Evolutionary conservation across 768 basidiomycete species (phyloP).

Genomic region (Leccinum subgranulosum): DNA sequence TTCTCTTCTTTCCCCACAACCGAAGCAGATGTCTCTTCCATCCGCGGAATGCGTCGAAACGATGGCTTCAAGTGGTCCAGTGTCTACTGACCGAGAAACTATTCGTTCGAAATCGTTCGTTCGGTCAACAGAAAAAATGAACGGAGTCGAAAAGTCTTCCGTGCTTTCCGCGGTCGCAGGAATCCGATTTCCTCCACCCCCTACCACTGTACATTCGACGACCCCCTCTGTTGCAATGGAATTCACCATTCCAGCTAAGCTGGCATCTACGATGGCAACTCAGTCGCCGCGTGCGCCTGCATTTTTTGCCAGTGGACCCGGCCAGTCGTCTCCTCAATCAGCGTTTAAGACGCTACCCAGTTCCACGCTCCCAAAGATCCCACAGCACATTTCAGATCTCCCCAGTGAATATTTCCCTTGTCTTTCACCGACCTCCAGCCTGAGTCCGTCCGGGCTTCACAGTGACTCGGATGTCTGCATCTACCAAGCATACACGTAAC

Average conservation of each 20-base stretch:
- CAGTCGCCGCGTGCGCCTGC: constrained; percentile 16
- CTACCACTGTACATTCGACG: constrained; percentile 6
- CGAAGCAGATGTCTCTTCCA: constrained; percentile 25
- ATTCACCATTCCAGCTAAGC: constrained; percentile 29
- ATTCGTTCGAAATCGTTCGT: constrained; percentile 29
- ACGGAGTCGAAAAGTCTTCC: constrained; percentile 15
- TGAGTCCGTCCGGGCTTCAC: constrained; percentile 9
- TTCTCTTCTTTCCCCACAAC: constrained; percentile 21
- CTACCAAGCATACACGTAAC: constrained; percentile 20
- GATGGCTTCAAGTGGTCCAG: background rate
- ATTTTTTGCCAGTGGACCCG: background rate
- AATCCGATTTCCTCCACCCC: background rate
- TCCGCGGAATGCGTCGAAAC: constrained; percentile 20
- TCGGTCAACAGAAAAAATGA: constrained; percentile 22
- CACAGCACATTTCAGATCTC: background rate
- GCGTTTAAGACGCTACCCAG: constrained; percentile 18
- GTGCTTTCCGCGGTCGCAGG: constrained; percentile 12
- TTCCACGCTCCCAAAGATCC: constrained; percentile 1
- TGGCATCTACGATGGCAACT: constrained; percentile 24
- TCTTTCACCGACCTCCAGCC: background rate
- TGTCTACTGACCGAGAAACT: background rate
- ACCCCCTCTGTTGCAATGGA: constrained; percentile 20
- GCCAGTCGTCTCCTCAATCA: constrained; percentile 7
- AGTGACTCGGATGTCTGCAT: constrained; percentile 16
- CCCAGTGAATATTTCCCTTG: background rate